Base-by-base conservation (phyloP, 1,284 basidiomycete genomes). In the Leccinum colubrinum region DNA sequence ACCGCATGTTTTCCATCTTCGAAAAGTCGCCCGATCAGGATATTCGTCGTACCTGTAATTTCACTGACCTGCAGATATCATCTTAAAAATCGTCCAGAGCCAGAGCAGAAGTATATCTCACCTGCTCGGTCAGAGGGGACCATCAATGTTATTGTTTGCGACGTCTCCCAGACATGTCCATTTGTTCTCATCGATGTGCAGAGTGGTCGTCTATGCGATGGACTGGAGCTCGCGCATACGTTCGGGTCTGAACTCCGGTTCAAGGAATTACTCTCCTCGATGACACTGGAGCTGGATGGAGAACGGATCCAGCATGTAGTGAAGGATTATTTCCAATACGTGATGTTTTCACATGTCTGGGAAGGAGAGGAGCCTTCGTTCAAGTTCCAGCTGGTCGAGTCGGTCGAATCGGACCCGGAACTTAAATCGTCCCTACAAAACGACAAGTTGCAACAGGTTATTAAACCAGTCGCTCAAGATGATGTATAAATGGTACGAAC, bases 261-360 rank as follows among this genome's bases (percentile, higher is more conserved):
- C 51, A 61, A 64, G 11, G 56, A 57, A 12, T 33, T 66, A 1
- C 2, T 57, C 37, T 66, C 61, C 2, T 59, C 58, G 8, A 63
- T 59, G 55, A 55, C 33, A 3, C 5, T 22, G n/a, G 4, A 12
- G 6, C 15, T 55, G 6, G 65, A 65, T 7, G n/a, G 52, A 7
- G 12, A 6, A 3, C 65, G 27, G 1, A 54, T 62, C 8, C 9
- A 20, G n/a, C 43, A 7, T 6, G 58, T 56, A 7, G 64, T 59
- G 8, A 6, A 11, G 11, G 8, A 53, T 33, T 66, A 64, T 4
- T 64, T 66, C 8, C 48, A 5, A 48, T 66, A 64, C 5, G 64
- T 66, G 35, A 64, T 12, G 14, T n/a, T 64, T 7, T 64, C 63
- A 6, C 65, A 66, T 17, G 61, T 64, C 3, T 55, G 62, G 63